Conservation (phyloP, 345 rosid genomes). For the Linum tenue region DNA sequence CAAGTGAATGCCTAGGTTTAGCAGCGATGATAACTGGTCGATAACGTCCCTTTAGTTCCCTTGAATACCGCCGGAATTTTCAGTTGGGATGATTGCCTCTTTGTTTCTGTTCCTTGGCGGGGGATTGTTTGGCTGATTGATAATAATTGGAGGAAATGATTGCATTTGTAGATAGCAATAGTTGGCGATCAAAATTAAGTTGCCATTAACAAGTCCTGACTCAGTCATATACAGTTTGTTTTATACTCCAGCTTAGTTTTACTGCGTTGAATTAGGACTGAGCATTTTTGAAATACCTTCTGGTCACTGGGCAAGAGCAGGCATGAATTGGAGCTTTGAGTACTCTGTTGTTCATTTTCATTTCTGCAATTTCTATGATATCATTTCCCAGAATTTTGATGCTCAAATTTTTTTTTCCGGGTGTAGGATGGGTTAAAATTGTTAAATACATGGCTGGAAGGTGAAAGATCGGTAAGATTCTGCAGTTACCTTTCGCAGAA, state of each 20-base stretch:
- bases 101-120: neutral
- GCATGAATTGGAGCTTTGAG: too few relatives aligned
- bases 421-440: conserved; percentile 76
- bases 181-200: neutral
- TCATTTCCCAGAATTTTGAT: neutral
- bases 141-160: neutral
- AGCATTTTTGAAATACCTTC: too few relatives aligned
- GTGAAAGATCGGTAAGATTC: conserved; percentile 48
- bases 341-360: too few relatives aligned
- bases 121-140: neutral
- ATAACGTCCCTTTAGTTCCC: too few relatives aligned
- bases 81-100: neutral
- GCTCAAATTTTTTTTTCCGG: conserved; percentile 5
- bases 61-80: neutral
- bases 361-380: neutral
- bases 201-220: neutral
- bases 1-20: neutral
- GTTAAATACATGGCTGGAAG: conserved; percentile 73
- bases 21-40: too few relatives aligned
- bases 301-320: too few relatives aligned
- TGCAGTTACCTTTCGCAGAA: conserved; percentile 58
- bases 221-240: neutral
- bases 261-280: too few relatives aligned
- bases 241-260: too few relatives aligned
- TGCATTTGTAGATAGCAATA: neutral